Evolutionary conservation across 2,329 filamentous ascomycete genomes (phyloP), one percentile per base, ranked within the genome.

Genomic region (Penicillium sp.): DNA sequence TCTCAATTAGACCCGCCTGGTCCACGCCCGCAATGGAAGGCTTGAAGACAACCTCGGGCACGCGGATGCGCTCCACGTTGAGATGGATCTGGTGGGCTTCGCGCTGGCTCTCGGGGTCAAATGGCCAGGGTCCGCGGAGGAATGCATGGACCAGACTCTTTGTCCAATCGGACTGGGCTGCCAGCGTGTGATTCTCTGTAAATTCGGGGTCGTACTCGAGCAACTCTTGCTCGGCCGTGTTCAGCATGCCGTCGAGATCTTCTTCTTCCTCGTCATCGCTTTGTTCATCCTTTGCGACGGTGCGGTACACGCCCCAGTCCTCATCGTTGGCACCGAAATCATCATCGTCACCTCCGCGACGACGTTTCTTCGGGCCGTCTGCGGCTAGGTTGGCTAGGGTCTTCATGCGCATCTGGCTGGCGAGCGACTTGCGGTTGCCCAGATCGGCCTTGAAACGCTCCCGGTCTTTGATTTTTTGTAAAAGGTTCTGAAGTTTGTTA

Each of bases 351-450:
- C 89, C 91, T 7, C 92, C 92, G 18, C 93, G 87, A 14, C 94
- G 86, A 76, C 96, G 96, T 74, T 93, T 92, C 64, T 82, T 82
- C 6, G 94, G 92, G 6, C 86, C 88, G 75, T 99, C 95, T 0
- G 94, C 93, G 3, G 95, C 95, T 1, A 99, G 87, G 71, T 96
- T 97, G 60, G 95, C 95, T 59, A 99, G 92, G 52, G 89, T 94
- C 79, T 98, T 98, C 95, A 99, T 99, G 63, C 95, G 90, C 78
- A 96, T 96, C 76, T 98, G 94, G 58, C 90, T 95, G 9, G 95
- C 95, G 19, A 97, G 87, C 0, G 93, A 97, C 76, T 99, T 99
- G 71, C 95, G 90, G 77, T 98, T 98, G 57, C 94, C 93, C 1
- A 97, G 85, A 71, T 99, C 95, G 44, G 92, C 91, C 78, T 96